phyloP scores from a whole-genome alignment of 345 rosid species.

The Iberis pinnata region DNA sequence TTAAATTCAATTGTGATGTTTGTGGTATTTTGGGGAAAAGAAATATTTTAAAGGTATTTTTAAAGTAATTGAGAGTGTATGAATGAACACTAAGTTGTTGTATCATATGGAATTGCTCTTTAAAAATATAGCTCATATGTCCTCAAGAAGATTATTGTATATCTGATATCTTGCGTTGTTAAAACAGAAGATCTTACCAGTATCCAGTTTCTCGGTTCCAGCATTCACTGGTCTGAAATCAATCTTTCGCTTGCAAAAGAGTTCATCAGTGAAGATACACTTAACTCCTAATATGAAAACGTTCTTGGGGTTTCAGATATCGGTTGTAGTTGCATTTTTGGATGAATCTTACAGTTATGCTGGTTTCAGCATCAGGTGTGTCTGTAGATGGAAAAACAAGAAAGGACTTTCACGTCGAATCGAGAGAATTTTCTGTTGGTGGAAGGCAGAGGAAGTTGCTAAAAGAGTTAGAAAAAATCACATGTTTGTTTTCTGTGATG shows the following conservation, averaged over 20 bases:
- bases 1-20: no score
- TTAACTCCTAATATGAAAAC: not conserved
- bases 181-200: not conserved
- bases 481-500: not conserved
- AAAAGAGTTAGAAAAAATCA: not conserved
- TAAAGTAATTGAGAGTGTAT: no score
- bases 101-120: no score
- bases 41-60: no score
- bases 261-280: not conserved
- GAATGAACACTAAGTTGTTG: no score
- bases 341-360: not conserved
- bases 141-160: no score
- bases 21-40: no score
- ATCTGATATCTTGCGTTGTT: not conserved
- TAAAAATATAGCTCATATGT: no score
- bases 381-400: not conserved
- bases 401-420: not conserved
- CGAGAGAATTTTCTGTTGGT: not conserved
- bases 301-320: slow-evolving; percentile 20
- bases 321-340: slow-evolving; percentile 9
- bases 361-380: slow-evolving; percentile 1
- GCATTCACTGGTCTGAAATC: not conserved
- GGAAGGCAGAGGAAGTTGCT: not conserved
- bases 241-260: not conserved
- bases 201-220: not conserved